These are phyloP conservation scores for Lachancea nothofagi DNA, from an alignment of 805 yeast genomes.

Conservation along the genomic window DNA sequence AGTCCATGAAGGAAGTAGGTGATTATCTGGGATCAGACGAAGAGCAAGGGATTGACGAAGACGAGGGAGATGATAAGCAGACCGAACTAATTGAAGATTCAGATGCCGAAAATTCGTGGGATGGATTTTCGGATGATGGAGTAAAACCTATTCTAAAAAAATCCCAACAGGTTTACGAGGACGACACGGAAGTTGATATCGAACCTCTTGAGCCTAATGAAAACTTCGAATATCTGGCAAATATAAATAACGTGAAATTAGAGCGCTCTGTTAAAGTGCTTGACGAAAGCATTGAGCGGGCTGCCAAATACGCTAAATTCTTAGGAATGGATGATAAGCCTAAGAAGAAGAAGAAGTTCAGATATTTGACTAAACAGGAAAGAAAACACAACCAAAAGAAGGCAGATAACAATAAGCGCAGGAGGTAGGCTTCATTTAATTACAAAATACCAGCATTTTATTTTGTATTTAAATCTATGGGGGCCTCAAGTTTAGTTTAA, in stretches of 20 bases:
- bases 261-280: constrained; percentile 62
- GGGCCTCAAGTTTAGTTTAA: not conserved
- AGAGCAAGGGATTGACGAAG: constrained; percentile 10
- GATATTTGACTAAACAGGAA: constrained; percentile 79
- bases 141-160: constrained; percentile 33
- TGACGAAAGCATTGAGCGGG: constrained; percentile 68
- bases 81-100: constrained; percentile 20
- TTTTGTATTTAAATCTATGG: not conserved
- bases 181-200: constrained; percentile 42
- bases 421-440: too few species aligned
- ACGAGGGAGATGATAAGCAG: constrained; percentile 18
- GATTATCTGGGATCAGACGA: constrained; percentile 22
- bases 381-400: constrained; percentile 56
- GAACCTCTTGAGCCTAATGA: constrained; percentile 45
- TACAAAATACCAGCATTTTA: not conserved
- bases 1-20: constrained; percentile 28
- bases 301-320: constrained; percentile 74
- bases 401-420: constrained; percentile 36
- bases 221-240: constrained; percentile 55
- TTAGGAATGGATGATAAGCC: constrained; percentile 46
- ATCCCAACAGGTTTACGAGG: constrained; percentile 29
- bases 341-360: constrained; percentile 69
- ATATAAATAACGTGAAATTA: constrained; percentile 66
- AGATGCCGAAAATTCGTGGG: constrained; percentile 34
- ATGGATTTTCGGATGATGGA: constrained; percentile 34